Evolutionary conservation across 2,329 filamentous ascomycete genomes (phyloP), one percentile per base, ranked within the genome.

Genomic region (Macrophomina phaseolina): DNA sequence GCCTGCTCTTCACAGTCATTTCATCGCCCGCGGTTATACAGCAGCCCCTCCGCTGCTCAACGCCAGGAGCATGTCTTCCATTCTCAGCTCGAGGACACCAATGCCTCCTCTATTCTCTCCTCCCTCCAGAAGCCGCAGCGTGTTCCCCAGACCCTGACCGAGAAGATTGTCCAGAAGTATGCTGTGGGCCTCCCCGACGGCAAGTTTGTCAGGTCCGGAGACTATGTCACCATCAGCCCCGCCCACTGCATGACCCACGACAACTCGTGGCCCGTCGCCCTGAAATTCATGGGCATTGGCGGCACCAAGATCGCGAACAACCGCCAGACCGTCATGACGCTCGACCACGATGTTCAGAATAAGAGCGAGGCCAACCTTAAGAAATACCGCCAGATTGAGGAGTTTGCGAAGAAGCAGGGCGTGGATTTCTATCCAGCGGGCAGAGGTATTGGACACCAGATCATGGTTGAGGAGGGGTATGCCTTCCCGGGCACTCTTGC

Each of bases 271-370:
- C 90, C 92, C 0, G 87, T 95, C 0, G 88, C 89, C 0, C 80
- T 86, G 68, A 95, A 94, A 79, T 94, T 94, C 81, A 91, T 92
- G 88, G 89, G 88, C 11, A 94, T 94, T 69, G 92, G 92, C 16
- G 92, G 92, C 0, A 86, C 90, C 55, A 87, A 89, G 75, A 85
- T 97, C 73, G 85, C 92, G 71, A 81, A 94, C 76, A 85, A 85
- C 2, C 80, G 83, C 23, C 93, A 97, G 80, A 82, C 95, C 34
- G 91, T 97, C 23, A 90, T 95, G 83, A 91, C 92, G 0, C 80
- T 97, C 1, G 93, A 97, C 51, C 94, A 97, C 75, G 92, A 97
- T 72, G 91, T 97, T 0, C 92, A 96, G 75, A 95, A 96, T 78
- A 91, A 89, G 78, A 87, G 82, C 66, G 89, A 91, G 69, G 81